phyloP scores from a whole-genome alignment of 768 basidiomycete species.

The Tulasnella sp. region DNA sequence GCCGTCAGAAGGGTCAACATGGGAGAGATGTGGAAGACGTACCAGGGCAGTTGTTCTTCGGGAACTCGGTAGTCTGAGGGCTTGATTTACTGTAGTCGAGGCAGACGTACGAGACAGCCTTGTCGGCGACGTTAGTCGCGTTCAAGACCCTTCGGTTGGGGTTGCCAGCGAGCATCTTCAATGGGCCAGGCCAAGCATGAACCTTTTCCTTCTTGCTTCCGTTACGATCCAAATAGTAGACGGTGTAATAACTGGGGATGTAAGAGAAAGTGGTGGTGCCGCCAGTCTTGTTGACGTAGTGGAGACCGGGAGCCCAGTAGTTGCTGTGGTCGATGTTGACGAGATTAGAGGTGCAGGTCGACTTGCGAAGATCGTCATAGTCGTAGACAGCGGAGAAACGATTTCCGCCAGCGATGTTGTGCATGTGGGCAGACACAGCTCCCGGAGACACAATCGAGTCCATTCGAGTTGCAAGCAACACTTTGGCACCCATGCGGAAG shows the following conservation, averaged over 20 bases:
- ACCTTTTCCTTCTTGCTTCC: slow-evolving; percentile 37
- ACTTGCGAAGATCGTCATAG: slow-evolving; percentile 36
- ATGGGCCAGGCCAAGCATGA: slow-evolving; percentile 40
- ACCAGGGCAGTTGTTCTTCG: slow-evolving; percentile 11
- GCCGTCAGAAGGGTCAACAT: background rate
- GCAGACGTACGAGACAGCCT: slow-evolving; percentile 41
- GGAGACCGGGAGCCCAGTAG: slow-evolving; percentile 39
- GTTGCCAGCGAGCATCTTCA: slow-evolving; percentile 42
- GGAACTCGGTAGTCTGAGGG: slow-evolving; percentile 9
- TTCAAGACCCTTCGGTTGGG: slow-evolving; percentile 39
- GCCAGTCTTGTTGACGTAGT: slow-evolving; percentile 40
- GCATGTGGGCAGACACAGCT: slow-evolving; percentile 33
- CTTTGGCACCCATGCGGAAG: slow-evolving; percentile 22
- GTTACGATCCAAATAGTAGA: slow-evolving; percentile 40
- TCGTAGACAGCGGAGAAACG: slow-evolving; percentile 38
- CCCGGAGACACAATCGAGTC: slow-evolving; percentile 34
- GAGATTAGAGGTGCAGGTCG: slow-evolving; percentile 39
- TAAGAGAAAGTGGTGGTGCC: slow-evolving; percentile 34
- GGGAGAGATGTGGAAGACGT: background rate
- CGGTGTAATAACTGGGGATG: slow-evolving; percentile 35
- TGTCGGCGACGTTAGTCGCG: slow-evolving; percentile 33
- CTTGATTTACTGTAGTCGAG: slow-evolving; percentile 34
- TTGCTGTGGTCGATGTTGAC: slow-evolving; percentile 40
- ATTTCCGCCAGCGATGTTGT: slow-evolving; percentile 41
- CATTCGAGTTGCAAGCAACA: slow-evolving; percentile 27